Base-by-base conservation (phyloP, 75 land plant genomes). In the Sequoia sempervirens region DNA sequence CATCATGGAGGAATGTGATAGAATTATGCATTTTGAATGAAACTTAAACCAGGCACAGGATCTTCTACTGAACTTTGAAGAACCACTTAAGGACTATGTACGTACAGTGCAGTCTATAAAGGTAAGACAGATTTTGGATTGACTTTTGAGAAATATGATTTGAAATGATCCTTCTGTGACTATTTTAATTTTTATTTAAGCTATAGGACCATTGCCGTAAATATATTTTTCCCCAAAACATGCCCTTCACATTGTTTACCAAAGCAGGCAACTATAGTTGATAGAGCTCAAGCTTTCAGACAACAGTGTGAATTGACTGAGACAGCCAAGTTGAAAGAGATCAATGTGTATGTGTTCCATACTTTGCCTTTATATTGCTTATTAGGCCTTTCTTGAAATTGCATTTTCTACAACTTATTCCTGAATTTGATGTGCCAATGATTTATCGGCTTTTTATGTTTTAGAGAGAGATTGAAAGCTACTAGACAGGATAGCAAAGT, bases 31-130 rank as follows among this genome's bases (percentile, higher is more conserved):
- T 38, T 82, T 82, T 38, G 41, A 34, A 84, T 83, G 69, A 81
- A 78, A 1, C 23, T 26, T 76, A 14, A 54, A 86, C 20, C 92
- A 97, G 99, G 96, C 94, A 43, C 94, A 93, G 36, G 91, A 97
- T 82, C 90, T 97, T 56, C 52, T 97, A 68, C 89, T 97, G 93
- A 90, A 90, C 64, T 97, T 97, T 85, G 99, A 97, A 88, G 97
- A 97, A 88, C 98, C 99, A 17, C 86, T 97, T 80, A 97, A 97
- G 85, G 97, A 97, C 89, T 97, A 95, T 90, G 97, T 97, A 52
- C 96, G 92, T 37, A 93, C 93, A 30, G 96, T 97, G 41, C 99
- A 97, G 76, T 90, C 96, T 28, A 94, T 97, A n/a, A 97, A 97
- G 97, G 99, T 95, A 47, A 50, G 70, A 81, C 52, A 78, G 80